Percentiles rank a stretch among this genome's conserved stretches.
These are phyloP conservation scores for Euphorbia schlechtendalii DNA, from an alignment of 441 rosid genomes.

Conservation along the genomic window DNA sequence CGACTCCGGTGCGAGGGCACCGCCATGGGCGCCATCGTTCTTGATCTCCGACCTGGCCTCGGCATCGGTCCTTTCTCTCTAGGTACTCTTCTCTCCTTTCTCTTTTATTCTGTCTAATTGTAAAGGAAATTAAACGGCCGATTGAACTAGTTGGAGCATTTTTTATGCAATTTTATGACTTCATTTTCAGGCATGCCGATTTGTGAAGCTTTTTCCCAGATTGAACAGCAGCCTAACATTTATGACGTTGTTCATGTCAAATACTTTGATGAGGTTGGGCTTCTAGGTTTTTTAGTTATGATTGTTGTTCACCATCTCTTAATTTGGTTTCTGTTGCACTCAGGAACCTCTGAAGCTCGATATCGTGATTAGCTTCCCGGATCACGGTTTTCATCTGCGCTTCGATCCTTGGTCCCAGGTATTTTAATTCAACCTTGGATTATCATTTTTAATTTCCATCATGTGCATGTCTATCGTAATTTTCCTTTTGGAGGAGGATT, in stretches of 20 bases:
- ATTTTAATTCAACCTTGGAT: background rate
- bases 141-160: background rate
- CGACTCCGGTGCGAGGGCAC: constrained; percentile 91
- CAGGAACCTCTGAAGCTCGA: constrained; percentile 90
- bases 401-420: constrained; percentile 99
- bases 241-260: constrained; percentile 94
- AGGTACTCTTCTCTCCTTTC: constrained; percentile 35
- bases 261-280: constrained; percentile 70
- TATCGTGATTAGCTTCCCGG: constrained; percentile 86
- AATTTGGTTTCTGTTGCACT: background rate
- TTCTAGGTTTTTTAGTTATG: constrained; percentile 1
- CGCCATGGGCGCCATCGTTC: constrained; percentile 89
- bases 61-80: constrained; percentile 90
- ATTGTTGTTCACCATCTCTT: background rate
- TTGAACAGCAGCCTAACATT: constrained; percentile 87
- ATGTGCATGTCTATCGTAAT: background rate
- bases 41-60: constrained; percentile 90
- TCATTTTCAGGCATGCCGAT: constrained; percentile 76
- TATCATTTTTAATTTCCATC: background rate
- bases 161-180: constrained; percentile 1
- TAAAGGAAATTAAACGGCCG: background rate
- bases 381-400: constrained; percentile 92
- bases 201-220: constrained; percentile 83
- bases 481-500: background rate
- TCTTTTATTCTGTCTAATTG: no score